A percentile compares a stretch with the other conserved stretches of the same genome.
phyloP scores from a whole-genome alignment of 2,329 filamentous ascomycete species.

The Aspergillus awamori region DNA sequence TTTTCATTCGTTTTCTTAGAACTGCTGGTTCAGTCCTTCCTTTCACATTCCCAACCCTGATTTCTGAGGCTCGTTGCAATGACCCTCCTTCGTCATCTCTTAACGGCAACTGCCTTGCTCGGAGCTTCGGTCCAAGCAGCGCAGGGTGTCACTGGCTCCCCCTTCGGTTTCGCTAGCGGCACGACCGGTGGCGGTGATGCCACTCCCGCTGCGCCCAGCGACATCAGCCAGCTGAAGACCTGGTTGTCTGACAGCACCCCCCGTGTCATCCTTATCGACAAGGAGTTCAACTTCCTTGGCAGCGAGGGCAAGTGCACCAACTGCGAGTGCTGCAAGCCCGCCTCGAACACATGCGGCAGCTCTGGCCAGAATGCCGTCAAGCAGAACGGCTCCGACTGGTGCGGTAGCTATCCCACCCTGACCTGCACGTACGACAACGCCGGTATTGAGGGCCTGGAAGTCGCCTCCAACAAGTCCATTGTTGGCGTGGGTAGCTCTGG shows the following conservation, averaged over 20 bases:
- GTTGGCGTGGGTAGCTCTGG: slow-evolving; percentile 56
- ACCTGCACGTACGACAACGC: slow-evolving; percentile 55
- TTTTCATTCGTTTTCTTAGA: slow-evolving; percentile 1
- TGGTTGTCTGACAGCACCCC: slow-evolving; percentile 60
- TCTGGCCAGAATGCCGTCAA: slow-evolving; percentile 58
- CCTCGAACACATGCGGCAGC: slow-evolving; percentile 36
- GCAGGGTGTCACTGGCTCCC: slow-evolving; percentile 30
- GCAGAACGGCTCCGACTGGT: slow-evolving; percentile 55
- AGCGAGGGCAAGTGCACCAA: slow-evolving; percentile 26
- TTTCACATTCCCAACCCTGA: neutral
- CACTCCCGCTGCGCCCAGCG: slow-evolving; percentile 55
- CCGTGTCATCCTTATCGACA: slow-evolving; percentile 62
- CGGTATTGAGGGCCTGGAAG: slow-evolving; percentile 51
- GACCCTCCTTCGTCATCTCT: slow-evolving; percentile 23
- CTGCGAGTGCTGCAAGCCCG: slow-evolving; percentile 37
- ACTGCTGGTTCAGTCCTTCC: slow-evolving; percentile 16
- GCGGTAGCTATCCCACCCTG: slow-evolving; percentile 55
- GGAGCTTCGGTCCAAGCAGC: slow-evolving; percentile 24
- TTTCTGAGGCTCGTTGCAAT: slow-evolving; percentile 14
- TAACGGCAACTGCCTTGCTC: slow-evolving; percentile 24
- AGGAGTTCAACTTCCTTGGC: slow-evolving; percentile 43
- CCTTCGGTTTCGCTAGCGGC: slow-evolving; percentile 53
- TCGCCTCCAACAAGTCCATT: slow-evolving; percentile 60
- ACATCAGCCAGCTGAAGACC: slow-evolving; percentile 56
- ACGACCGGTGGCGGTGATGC: slow-evolving; percentile 63